Evolutionary conservation across 2,329 filamentous ascomycete genomes (phyloP).

Genomic region (Diaporthe sp.): DNA sequence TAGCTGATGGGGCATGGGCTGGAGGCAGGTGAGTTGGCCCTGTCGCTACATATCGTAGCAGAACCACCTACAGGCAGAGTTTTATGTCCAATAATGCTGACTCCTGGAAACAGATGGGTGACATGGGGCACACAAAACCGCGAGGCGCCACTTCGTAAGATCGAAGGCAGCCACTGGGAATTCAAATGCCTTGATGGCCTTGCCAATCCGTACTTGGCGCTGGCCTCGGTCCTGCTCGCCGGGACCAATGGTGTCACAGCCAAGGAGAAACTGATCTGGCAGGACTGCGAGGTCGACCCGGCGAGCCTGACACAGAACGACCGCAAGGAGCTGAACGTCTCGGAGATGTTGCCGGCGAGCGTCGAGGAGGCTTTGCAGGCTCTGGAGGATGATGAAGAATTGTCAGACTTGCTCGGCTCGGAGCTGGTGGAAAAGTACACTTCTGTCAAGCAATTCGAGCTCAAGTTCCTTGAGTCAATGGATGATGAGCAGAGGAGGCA

Average conservation of each 20-base stretch:
- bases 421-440: constrained; percentile 70
- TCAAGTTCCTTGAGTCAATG: constrained; percentile 65
- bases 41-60: neutral
- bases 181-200: constrained; percentile 83
- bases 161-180: constrained; percentile 80
- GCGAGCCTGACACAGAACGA: constrained; percentile 62
- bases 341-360: constrained; percentile 65
- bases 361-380: constrained; percentile 68
- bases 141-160: constrained; percentile 79
- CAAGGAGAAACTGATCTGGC: constrained; percentile 59
- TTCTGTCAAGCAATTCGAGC: constrained; percentile 71
- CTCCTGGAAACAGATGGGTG: constrained; percentile 66
- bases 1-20: constrained; percentile 79
- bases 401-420: constrained; percentile 62
- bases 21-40: constrained; percentile 67
- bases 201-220: constrained; percentile 82
- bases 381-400: constrained; percentile 61
- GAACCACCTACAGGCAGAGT: too few species aligned
- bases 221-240: constrained; percentile 72
- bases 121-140: constrained; percentile 87
- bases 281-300: constrained; percentile 70
- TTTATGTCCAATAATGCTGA: neutral
- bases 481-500: constrained; percentile 59
- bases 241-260: constrained; percentile 69
- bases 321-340: constrained; percentile 66